These are phyloP conservation scores for Potentilla sterilis DNA, from an alignment of 306 rosid genomes.

Conservation along the genomic window DNA sequence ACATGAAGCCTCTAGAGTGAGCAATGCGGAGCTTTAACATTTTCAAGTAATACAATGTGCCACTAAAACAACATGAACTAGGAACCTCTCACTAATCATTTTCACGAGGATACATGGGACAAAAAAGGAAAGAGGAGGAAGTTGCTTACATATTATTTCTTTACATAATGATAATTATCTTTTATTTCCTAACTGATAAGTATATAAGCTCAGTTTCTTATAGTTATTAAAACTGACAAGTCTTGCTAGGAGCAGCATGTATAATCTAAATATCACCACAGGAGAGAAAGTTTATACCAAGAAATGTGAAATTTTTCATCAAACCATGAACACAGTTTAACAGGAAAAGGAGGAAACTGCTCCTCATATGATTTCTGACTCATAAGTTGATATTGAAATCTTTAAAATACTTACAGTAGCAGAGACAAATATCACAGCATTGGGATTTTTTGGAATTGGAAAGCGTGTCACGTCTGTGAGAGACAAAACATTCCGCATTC, in stretches of 20 bases:
- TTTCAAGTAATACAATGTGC: background rate
- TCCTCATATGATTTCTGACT: background rate
- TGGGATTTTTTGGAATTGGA: constrained; percentile 79
- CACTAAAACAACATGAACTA: background rate
- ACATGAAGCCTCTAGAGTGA: background rate
- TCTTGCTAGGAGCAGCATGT: background rate
- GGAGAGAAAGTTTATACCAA: background rate
- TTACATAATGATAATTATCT: background rate
- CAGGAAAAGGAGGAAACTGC: background rate
- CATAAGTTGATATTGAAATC: constrained; percentile 24
- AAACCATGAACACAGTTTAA: background rate
- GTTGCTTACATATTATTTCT: too few species aligned
- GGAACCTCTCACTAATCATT: background rate
- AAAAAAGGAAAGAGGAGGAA: background rate
- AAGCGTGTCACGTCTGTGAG: constrained; percentile 99
- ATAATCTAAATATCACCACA: background rate
- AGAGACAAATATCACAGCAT: constrained; percentile 85
- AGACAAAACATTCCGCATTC: constrained; percentile 83
- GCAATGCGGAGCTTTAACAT: background rate
- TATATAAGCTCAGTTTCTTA: background rate
- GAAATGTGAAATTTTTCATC: background rate
- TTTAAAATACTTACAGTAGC: constrained; percentile 78
- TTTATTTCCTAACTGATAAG: background rate
- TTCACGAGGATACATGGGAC: background rate
- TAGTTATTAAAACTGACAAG: background rate